Percentiles rank a stretch among this genome's conserved stretches.
phyloP scores from a whole-genome alignment of 2,329 filamentous ascomycete genomes.

The Pseudopyricularia cyperi region DNA sequence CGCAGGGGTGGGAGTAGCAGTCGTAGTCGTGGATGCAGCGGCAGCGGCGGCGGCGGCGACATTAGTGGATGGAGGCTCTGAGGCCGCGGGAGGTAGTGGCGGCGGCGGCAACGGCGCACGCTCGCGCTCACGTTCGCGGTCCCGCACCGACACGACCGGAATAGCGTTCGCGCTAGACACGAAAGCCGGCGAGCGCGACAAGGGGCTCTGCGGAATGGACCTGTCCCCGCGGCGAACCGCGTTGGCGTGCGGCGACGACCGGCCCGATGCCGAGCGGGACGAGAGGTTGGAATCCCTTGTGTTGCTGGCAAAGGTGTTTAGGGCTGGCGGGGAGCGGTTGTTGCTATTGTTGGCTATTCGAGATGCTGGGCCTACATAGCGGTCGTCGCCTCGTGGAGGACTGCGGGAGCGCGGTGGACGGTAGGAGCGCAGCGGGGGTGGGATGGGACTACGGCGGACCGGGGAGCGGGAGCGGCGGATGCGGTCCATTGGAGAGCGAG shows the following conservation, averaged over 20 bases:
- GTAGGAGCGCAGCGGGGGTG: slow-evolving; percentile 27
- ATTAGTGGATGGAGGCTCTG: slow-evolving; percentile 4
- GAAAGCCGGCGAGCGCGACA: slow-evolving; percentile 19
- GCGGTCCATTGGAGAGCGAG: slow-evolving; percentile 38
- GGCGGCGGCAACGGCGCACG: slow-evolving; percentile 1
- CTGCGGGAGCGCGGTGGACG: slow-evolving; percentile 37
- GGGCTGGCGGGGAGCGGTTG: not conserved
- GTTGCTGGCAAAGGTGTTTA: slow-evolving; percentile 20
- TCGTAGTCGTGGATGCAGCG: slow-evolving; percentile 14
- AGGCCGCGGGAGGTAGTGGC: slow-evolving; percentile 1
- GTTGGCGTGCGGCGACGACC: slow-evolving; percentile 37
- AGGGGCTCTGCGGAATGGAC: slow-evolving; percentile 31
- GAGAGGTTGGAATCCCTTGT: slow-evolving; percentile 29
- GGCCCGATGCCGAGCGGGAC: slow-evolving; percentile 35
- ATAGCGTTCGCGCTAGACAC: slow-evolving; percentile 3
- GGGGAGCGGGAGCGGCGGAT: slow-evolving; percentile 27
- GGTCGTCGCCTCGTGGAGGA: slow-evolving; percentile 32
- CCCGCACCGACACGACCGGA: slow-evolving; percentile 4
- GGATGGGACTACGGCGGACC: slow-evolving; percentile 20
- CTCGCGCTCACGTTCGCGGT: not conserved
- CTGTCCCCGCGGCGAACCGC: slow-evolving; percentile 31
- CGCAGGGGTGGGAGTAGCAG: slow-evolving; percentile 12
- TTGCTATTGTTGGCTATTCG: slow-evolving; percentile 22
- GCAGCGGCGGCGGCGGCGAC: slow-evolving; percentile 6
- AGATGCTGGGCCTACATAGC: slow-evolving; percentile 11